Conservation (phyloP, 1,139 yeast species). For the Sugiyamaella grinbergsii region DNA sequence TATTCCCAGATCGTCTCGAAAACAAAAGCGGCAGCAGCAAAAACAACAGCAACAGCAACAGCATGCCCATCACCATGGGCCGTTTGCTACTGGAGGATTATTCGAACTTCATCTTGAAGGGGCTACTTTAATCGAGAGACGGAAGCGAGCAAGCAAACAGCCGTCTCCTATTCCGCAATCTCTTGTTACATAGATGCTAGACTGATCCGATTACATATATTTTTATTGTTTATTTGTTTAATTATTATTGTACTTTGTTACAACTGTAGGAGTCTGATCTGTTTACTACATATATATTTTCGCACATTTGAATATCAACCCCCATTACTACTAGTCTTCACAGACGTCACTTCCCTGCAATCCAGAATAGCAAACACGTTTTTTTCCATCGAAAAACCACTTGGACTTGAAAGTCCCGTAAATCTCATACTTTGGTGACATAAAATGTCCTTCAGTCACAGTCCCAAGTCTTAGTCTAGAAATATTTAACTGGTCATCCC, state of each 20-base stretch:
- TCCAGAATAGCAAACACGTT: not conserved
- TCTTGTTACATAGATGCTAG: slow-evolving; percentile 2
- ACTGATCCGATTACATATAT: not conserved
- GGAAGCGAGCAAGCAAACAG: slow-evolving; percentile 25
- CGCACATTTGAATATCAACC: too few relatives aligned
- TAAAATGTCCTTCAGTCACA: slow-evolving; percentile 14
- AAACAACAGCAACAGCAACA: slow-evolving; percentile 2
- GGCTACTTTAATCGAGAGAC: slow-evolving; percentile 76
- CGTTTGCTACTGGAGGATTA: slow-evolving; percentile 32
- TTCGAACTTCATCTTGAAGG: slow-evolving; percentile 77
- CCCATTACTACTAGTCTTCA: not conserved
- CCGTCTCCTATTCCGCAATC: slow-evolving; percentile 13
- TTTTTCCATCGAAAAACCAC: slow-evolving; percentile 1
- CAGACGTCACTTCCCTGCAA: not conserved
- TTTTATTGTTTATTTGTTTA: not conserved
- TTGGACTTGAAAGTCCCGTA: slow-evolving; percentile 1
- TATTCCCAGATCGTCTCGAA: slow-evolving; percentile 24
- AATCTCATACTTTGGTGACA: slow-evolving; percentile 10
- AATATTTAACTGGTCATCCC: not conserved
- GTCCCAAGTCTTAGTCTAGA: slow-evolving; percentile 17
- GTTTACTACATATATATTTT: not conserved
- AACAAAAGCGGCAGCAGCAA: slow-evolving; percentile 1
- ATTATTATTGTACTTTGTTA: slow-evolving; percentile 1
- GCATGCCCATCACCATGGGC: not conserved
- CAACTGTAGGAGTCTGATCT: slow-evolving; percentile 5